A percentile compares a stretch with the other conserved stretches of the same genome.
phyloP scores from a whole-genome alignment of 2,329 filamentous ascomycete species.

The Pleoardoris graminearum region DNA sequence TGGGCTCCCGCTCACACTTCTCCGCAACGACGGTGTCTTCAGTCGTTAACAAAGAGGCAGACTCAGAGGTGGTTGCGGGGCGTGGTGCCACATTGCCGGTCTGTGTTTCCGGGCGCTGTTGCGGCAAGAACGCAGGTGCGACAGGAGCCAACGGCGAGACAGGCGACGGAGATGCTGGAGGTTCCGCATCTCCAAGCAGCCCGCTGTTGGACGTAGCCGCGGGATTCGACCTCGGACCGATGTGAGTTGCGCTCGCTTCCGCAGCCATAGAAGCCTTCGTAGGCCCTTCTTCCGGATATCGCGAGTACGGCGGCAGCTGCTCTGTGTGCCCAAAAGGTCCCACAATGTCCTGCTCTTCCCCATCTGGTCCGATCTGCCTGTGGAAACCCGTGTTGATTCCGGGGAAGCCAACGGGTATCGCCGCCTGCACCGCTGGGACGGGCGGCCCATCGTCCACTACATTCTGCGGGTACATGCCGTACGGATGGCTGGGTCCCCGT shows the following conservation, averaged over 20 bases:
- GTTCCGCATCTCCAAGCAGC: constrained; percentile 12
- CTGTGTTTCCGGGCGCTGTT: constrained; percentile 38
- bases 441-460: constrained; percentile 58
- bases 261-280: constrained; percentile 56
- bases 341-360: constrained; percentile 86
- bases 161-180: constrained; percentile 23
- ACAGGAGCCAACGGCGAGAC: constrained; percentile 26
- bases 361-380: constrained; percentile 73
- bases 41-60: constrained; percentile 29
- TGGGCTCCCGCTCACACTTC: constrained; percentile 30
- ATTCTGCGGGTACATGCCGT: constrained; percentile 82
- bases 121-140: constrained; percentile 34
- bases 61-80: constrained; percentile 32
- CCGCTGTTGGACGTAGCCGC: constrained; percentile 29
- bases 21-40: constrained; percentile 31
- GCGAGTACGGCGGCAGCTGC: constrained; percentile 86
- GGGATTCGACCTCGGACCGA: constrained; percentile 25
- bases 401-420: constrained; percentile 74
- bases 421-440: constrained; percentile 45
- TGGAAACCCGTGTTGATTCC: constrained; percentile 69
- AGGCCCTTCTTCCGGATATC: constrained; percentile 78
- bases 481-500: constrained; percentile 67
- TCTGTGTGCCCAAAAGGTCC: constrained; percentile 88
- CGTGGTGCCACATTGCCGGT: constrained; percentile 30
- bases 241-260: constrained; percentile 38